These are phyloP conservation scores for Fraxinus baroniana DNA, from an alignment of 305 asterid species.

Conservation along the genomic window DNA sequence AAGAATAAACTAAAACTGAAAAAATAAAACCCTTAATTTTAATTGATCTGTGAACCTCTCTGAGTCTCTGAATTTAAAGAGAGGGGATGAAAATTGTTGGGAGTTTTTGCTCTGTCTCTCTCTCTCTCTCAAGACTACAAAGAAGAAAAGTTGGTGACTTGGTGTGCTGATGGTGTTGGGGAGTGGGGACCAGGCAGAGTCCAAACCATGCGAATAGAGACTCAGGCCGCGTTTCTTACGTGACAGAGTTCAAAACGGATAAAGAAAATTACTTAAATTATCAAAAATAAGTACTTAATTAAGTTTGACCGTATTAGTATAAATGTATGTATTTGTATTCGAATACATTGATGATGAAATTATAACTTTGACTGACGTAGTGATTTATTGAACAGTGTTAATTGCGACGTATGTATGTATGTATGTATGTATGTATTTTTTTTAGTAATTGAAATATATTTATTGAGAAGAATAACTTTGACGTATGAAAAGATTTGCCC, in stretches of 20 bases:
- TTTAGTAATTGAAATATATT: background rate
- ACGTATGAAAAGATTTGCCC: background rate
- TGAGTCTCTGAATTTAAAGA: background rate
- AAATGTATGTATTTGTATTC: background rate
- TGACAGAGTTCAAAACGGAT: slow-evolving; percentile 19
- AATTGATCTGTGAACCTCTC: slow-evolving; percentile 36
- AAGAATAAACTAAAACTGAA: background rate
- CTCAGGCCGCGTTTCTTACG: slow-evolving; percentile 27
- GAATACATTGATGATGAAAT: background rate
- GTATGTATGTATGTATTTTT: no score
- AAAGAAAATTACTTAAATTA: background rate
- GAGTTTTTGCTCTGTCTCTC: slow-evolving; percentile 28
- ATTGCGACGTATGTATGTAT: background rate
- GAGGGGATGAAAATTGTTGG: slow-evolving; percentile 21
- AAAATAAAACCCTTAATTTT: slow-evolving; percentile 18
- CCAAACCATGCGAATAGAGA: slow-evolving; percentile 22
- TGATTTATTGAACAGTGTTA: background rate
- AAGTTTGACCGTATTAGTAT: background rate
- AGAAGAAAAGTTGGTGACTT: slow-evolving; percentile 19
- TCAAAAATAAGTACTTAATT: background rate
- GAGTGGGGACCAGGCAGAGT: slow-evolving; percentile 40
- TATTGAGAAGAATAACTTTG: background rate
- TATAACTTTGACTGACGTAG: background rate
- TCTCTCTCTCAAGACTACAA: slow-evolving; percentile 33
- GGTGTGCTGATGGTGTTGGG: slow-evolving; percentile 28